Evolutionary conservation across 176 grass and related monocot genomes (phyloP).

Genomic region (Sorghum bicolor): Sorghum_bicolor_NCBIv3 NC_012873.2:7414001-7414500

Average conservation of each 20-base stretch:
- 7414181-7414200: no score
- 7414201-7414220: neutral
- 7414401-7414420: neutral
- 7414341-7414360: neutral
- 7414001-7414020: no score
- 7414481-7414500: neutral
- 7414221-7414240: neutral
- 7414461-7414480: neutral
- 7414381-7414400: slow-evolving; percentile 19
- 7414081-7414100: no score
- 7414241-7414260: neutral
- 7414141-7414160: no score
- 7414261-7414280: neutral
- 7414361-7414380: neutral
- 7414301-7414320: neutral
- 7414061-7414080: no score
- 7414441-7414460: slow-evolving; percentile 30
- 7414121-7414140: no score
- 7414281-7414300: neutral
- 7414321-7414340: neutral
- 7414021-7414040: no score
- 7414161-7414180: no score
- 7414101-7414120: no score
- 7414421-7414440: neutral
- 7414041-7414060: no score